Percentiles rank a stretch among this genome's conserved stretches.
Conservation (phyloP, 192 early-diverging fungal species). For the Coemansia sp. region DNA sequence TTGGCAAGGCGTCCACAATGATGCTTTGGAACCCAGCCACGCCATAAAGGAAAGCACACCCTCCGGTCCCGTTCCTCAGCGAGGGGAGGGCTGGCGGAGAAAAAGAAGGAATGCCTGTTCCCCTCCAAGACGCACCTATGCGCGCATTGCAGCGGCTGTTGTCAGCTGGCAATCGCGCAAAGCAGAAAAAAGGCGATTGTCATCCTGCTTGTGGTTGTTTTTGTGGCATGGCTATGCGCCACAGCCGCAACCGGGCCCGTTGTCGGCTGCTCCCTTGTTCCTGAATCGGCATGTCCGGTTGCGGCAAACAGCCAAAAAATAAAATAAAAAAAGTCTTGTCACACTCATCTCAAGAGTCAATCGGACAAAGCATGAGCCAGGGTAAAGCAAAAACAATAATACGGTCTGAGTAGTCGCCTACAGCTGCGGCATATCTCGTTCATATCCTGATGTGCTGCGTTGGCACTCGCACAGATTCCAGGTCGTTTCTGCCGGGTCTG, state of each 20-base stretch:
- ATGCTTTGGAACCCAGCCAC: background rate
- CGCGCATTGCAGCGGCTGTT: slow-evolving; percentile 1
- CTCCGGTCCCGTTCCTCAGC: background rate
- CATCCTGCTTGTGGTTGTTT: background rate
- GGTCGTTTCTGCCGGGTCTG: background rate
- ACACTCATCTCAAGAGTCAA: background rate
- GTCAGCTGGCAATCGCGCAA: slow-evolving; percentile 4
- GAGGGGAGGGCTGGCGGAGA: background rate
- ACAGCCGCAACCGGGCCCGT: background rate
- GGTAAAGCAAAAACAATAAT: background rate
- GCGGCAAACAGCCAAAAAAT: background rate
- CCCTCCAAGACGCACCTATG: background rate
- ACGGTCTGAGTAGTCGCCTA: background rate
- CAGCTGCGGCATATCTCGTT: background rate
- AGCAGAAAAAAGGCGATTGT: slow-evolving; percentile 5
- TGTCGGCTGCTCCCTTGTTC: background rate
- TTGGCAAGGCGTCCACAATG: background rate
- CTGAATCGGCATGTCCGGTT: background rate
- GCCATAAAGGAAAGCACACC: background rate
- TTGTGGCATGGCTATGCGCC: background rate
- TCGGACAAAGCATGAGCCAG: background rate
- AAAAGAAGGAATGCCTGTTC: background rate
- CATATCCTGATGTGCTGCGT: background rate
- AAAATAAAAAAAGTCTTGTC: background rate
- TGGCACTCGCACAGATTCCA: background rate